Conservation (phyloP, 768 basidiomycete species). For the Russula lepida region DNA sequence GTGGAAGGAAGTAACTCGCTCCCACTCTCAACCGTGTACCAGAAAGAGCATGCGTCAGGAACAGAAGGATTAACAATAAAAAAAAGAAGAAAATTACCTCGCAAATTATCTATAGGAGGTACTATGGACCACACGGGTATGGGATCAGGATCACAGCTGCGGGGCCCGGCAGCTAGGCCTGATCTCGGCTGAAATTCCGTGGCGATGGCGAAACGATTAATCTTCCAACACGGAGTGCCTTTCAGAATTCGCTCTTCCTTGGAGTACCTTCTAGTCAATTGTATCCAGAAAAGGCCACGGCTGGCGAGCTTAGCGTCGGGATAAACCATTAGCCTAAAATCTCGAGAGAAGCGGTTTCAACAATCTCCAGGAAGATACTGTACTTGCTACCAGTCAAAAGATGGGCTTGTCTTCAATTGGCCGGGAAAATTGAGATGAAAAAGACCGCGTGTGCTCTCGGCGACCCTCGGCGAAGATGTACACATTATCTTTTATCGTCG, state of each 20-base stretch:
- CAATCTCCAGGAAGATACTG: not conserved
- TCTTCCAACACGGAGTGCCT: not conserved
- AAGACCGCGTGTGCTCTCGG: not conserved
- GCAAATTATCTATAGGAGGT: not conserved
- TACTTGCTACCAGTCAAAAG: not conserved
- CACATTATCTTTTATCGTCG: not conserved
- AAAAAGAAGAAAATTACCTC: not conserved
- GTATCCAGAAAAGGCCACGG: not conserved
- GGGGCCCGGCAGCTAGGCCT: not conserved
- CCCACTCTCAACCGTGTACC: not conserved
- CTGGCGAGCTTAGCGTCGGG: not conserved
- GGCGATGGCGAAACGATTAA: not conserved
- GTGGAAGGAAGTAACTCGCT: not conserved
- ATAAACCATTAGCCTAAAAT: not conserved
- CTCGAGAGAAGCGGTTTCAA: not conserved
- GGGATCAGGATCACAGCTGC: not conserved
- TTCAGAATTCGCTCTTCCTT: not conserved
- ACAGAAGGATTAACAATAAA: not conserved
- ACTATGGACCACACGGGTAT: not conserved
- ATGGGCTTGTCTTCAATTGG: not conserved
- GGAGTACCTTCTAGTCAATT: not conserved
- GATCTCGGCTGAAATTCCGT: slow-evolving; percentile 1
- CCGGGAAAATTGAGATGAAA: not conserved
- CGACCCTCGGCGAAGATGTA: not conserved
- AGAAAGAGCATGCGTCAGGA: not conserved